Percentiles rank a stretch among this genome's conserved stretches.
These are phyloP conservation scores for Boletus rex-veris DNA, from an alignment of 768 basidiomycete species.

Conservation along the genomic window DNA sequence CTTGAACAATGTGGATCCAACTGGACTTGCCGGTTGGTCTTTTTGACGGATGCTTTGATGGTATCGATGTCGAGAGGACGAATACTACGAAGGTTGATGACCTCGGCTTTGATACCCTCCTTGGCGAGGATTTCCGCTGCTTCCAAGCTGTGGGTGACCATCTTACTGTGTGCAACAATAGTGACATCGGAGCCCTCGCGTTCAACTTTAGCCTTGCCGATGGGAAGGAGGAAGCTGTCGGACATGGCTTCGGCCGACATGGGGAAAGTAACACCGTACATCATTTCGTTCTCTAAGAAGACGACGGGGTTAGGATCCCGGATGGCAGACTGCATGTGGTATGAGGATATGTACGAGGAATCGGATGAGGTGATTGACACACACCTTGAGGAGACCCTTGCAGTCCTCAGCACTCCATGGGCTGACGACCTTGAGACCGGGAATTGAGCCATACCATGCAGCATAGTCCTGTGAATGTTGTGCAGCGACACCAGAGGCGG, in stretches of 20 bases:
- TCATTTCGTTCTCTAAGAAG: constrained; percentile 98
- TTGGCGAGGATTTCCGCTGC: constrained; percentile 91
- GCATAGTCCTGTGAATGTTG: constrained; percentile 99
- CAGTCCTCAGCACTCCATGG: constrained; percentile 99
- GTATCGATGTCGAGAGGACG: constrained; percentile 97
- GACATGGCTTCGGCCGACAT: constrained; percentile 95
- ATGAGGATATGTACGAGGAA: not conserved
- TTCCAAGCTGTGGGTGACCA: constrained; percentile 93
- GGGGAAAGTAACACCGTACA: constrained; percentile 97
- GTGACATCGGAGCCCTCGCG: constrained; percentile 90
- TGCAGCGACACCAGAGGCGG: constrained; percentile 92
- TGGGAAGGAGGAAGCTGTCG: constrained; percentile 90
- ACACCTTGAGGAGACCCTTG: constrained; percentile 93
- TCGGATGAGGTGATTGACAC: constrained; percentile 11
- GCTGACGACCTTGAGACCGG: constrained; percentile 95
- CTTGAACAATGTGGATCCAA: not conserved
- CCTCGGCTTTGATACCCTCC: constrained; percentile 96
- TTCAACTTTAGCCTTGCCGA: constrained; percentile 97
- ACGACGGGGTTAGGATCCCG: constrained; percentile 98
- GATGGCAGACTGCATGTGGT: constrained; percentile 70
- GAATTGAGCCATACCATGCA: constrained; percentile 89
- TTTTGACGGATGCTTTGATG: constrained; percentile 96
- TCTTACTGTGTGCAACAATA: constrained; percentile 96
- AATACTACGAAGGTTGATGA: constrained; percentile 94
- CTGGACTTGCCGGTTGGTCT: constrained; percentile 81